Evolutionary conservation across 495 filamentous ascomycete genomes (phyloP).

Genomic region (Penicillium lividum): DNA sequence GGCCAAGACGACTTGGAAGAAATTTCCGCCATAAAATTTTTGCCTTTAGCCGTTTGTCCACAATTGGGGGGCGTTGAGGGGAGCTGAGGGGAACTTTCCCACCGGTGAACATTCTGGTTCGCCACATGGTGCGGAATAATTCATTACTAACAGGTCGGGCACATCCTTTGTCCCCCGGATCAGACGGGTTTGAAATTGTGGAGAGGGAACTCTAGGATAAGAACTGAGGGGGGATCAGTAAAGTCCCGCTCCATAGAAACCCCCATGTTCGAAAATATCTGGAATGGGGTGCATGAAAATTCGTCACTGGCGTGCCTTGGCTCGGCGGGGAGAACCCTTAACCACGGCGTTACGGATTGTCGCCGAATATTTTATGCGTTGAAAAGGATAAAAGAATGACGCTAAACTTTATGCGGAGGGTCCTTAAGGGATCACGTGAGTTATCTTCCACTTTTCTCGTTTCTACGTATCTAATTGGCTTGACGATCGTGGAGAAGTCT

Average conservation of each 20-base stretch:
- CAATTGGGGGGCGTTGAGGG: neutral
- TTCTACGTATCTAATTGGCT: neutral
- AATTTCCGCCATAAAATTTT: neutral
- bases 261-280: neutral
- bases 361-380: conserved; percentile 11
- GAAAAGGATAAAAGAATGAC: neutral
- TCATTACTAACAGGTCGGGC: neutral
- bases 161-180: conserved; percentile 17
- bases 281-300: conserved; percentile 4
- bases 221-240: neutral
- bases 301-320: neutral
- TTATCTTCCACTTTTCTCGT: neutral
- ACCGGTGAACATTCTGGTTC: conserved; percentile 13
- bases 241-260: conserved; percentile 1
- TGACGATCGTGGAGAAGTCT: neutral
- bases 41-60: conserved; percentile 19
- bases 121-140: conserved; percentile 19
- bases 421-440: conserved; percentile 1
- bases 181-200: conserved; percentile 14
- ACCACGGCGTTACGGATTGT: conserved; percentile 19
- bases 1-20: neutral
- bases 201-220: conserved; percentile 5
- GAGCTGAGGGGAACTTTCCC: conserved; percentile 5
- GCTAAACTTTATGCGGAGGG: neutral
- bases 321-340: conserved; percentile 26